A percentile compares a stretch with the other conserved stretches of the same genome.
Evolutionary conservation across 257 asterid genomes (phyloP).

Genomic region (Eustoma russellianum): DNA sequence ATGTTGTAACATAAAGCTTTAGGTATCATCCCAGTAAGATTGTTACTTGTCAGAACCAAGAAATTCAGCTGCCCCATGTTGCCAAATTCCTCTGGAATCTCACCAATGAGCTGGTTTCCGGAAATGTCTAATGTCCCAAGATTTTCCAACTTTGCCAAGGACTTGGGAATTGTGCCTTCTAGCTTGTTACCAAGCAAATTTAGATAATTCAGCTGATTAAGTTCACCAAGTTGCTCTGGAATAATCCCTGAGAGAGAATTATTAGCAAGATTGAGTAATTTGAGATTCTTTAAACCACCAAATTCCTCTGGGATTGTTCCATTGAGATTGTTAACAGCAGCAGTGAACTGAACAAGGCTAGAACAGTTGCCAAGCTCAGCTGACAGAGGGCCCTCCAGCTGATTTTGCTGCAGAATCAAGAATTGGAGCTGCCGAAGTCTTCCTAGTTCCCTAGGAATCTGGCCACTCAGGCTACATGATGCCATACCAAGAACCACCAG

Average conservation of each 20-base stretch:
- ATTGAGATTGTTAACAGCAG: slow-evolving; percentile 48
- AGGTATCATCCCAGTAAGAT: slow-evolving; percentile 60
- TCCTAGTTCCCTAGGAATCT: slow-evolving; percentile 58
- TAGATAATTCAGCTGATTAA: slow-evolving; percentile 40
- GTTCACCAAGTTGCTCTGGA: slow-evolving; percentile 39
- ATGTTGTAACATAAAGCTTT: slow-evolving; percentile 43
- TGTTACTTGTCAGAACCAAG: slow-evolving; percentile 58
- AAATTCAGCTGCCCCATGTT: slow-evolving; percentile 33
- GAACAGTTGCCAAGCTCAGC: slow-evolving; percentile 50
- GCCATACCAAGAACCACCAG: slow-evolving; percentile 57
- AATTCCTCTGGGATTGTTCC: slow-evolving; percentile 59
- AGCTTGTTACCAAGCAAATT: slow-evolving; percentile 68
- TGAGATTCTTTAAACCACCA: slow-evolving; percentile 33
- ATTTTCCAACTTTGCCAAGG: slow-evolving; percentile 31
- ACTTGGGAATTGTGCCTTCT: slow-evolving; percentile 52
- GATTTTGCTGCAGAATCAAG: slow-evolving; percentile 55
- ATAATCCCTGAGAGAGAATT: slow-evolving; percentile 62
- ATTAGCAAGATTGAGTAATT: slow-evolving; percentile 52
- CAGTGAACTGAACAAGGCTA: slow-evolving; percentile 46
- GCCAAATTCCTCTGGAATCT: slow-evolving; percentile 55
- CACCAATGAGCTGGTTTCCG: slow-evolving; percentile 53
- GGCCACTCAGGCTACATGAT: slow-evolving; percentile 54
- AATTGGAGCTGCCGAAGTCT: slow-evolving; percentile 26
- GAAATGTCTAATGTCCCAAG: slow-evolving; percentile 63
- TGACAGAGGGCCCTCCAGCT: slow-evolving; percentile 56